Conservation (phyloP, 768 basidiomycete genomes). For the Suillus discolor region DNA sequence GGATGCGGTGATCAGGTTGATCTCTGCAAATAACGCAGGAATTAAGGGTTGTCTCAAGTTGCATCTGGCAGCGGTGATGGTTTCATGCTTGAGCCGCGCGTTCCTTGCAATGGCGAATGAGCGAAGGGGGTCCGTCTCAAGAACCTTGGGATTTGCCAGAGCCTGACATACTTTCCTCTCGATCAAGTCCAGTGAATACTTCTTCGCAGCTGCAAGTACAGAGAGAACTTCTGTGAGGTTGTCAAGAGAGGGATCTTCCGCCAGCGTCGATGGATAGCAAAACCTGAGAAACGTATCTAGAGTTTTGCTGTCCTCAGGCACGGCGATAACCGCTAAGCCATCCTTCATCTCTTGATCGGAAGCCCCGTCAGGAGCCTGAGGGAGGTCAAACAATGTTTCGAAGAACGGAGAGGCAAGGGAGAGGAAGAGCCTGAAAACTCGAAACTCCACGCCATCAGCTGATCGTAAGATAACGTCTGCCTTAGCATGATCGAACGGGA, state of each 20-base stretch:
- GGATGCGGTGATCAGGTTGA: not conserved
- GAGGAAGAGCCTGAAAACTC: conserved; percentile 36
- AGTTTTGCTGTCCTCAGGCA: conserved; percentile 1
- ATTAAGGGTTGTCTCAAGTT: not conserved
- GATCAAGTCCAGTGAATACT: conserved; percentile 2
- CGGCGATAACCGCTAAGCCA: not conserved
- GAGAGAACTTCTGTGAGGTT: not conserved
- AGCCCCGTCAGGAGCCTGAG: not conserved
- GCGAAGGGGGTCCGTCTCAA: not conserved
- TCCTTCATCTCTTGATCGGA: conserved; percentile 2
- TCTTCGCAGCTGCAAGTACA: not conserved
- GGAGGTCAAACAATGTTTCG: conserved; percentile 28
- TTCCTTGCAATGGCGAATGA: not conserved
- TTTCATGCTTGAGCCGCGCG: not conserved
- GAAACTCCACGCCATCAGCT: conserved; percentile 33
- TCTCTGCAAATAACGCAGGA: not conserved
- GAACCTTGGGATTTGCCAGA: not conserved
- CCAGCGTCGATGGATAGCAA: conserved; percentile 2
- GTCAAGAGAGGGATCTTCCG: not conserved
- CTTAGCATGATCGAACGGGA: conserved; percentile 28
- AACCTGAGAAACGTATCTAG: not conserved
- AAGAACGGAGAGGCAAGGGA: conserved; percentile 39
- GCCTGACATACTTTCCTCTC: not conserved
- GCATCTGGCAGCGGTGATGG: not conserved
- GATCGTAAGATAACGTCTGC: conserved; percentile 29